Percentiles rank a stretch among this genome's conserved stretches.
Evolutionary conservation across 768 basidiomycete species (phyloP).

Genomic region (Trametes cubensis): DNA sequence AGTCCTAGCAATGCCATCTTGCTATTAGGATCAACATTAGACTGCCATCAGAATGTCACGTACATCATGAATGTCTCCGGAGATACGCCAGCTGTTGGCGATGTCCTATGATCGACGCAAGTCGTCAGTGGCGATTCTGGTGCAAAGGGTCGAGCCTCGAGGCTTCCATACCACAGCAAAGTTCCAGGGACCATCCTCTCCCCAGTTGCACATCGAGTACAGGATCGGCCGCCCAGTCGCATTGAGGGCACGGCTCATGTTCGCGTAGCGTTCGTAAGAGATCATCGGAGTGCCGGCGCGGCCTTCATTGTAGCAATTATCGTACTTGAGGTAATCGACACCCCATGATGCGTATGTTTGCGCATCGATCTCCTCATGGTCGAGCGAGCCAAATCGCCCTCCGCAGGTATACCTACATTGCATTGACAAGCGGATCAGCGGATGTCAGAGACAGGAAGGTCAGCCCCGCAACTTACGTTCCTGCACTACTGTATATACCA

Average conservation of each 20-base stretch:
- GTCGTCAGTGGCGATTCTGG: neutral
- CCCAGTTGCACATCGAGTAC: constrained; percentile 46
- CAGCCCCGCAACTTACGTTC: constrained; percentile 32
- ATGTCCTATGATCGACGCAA: constrained; percentile 25
- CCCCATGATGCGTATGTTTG: constrained; percentile 44
- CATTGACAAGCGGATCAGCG: neutral
- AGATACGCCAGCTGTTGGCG: constrained; percentile 37
- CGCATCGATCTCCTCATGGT: constrained; percentile 44
- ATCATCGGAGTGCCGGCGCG: constrained; percentile 38
- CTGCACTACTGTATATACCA: constrained; percentile 42
- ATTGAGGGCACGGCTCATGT: constrained; percentile 43
- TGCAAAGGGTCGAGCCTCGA: neutral
- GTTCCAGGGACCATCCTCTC: constrained; percentile 45
- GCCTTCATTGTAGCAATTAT: constrained; percentile 46
- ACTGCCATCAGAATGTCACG: too few species aligned
- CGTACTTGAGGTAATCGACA: constrained; percentile 44
- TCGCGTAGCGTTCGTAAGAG: constrained; percentile 40
- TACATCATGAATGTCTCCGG: constrained; percentile 37
- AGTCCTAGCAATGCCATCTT: constrained; percentile 28
- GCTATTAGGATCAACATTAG: neutral
- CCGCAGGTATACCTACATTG: constrained; percentile 38
- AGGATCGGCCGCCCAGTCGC: constrained; percentile 43
- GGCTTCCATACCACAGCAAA: constrained; percentile 37
- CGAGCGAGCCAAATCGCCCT: constrained; percentile 42
- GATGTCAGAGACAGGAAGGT: too few species aligned